These are phyloP conservation scores for Fusarium mundagurra DNA, from an alignment of 2,329 filamentous ascomycete genomes.

Conservation along the genomic window DNA sequence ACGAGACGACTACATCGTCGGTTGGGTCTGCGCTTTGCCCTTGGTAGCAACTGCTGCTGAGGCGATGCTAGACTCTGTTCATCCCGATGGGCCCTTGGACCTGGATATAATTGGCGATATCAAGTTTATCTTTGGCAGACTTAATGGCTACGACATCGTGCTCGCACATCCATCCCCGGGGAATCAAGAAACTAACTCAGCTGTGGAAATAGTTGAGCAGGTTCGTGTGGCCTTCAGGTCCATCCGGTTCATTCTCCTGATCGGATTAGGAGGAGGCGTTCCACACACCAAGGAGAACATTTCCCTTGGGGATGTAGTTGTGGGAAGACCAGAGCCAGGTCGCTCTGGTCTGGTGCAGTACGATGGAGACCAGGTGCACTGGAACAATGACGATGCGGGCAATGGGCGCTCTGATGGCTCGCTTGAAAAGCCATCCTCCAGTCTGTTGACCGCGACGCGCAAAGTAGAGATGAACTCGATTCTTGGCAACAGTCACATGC, in stretches of 20 bases:
- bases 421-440: not conserved
- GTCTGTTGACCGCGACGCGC: not conserved
- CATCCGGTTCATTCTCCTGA: not conserved
- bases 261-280: not conserved
- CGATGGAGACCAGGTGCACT: not conserved
- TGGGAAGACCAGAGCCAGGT: not conserved
- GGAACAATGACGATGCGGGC: not conserved
- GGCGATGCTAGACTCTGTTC: not conserved
- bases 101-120: not conserved
- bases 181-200: not conserved
- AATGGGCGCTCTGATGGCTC: not conserved
- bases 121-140: not conserved
- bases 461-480: not conserved
- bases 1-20: not conserved
- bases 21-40: not conserved
- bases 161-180: not conserved
- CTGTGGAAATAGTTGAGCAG: not conserved
- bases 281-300: not conserved
- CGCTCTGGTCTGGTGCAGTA: not conserved
- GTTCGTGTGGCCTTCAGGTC: not conserved
- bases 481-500: not conserved
- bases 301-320: not conserved
- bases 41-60: not conserved
- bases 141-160: not conserved
- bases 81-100: not conserved